A percentile compares a stretch with the other conserved stretches of the same genome.
Conservation (phyloP, 306 rosid genomes). For the Casuarina glauca region DNA sequence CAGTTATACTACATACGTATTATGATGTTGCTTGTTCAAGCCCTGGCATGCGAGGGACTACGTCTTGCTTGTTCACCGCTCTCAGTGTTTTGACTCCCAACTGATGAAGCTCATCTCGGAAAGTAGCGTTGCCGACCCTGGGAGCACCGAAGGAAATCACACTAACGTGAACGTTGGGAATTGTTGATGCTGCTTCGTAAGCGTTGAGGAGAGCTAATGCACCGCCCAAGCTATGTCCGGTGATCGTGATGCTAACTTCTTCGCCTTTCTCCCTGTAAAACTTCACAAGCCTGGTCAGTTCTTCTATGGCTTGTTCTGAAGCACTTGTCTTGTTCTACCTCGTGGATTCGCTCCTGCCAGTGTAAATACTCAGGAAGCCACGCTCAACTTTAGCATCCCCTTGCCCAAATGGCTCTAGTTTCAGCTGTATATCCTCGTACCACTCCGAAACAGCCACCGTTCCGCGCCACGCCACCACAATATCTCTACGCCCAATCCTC, state of each 20-base stretch:
- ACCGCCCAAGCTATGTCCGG: slow-evolving; percentile 84
- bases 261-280: slow-evolving; percentile 44
- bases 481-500: slow-evolving; percentile 62
- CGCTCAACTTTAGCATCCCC: slow-evolving; percentile 57
- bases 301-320: slow-evolving; percentile 63
- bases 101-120: background rate
- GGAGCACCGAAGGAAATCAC: slow-evolving; percentile 54
- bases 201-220: slow-evolving; percentile 65
- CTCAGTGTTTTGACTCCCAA: slow-evolving; percentile 52
- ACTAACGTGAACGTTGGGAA: slow-evolving; percentile 39
- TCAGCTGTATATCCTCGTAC: slow-evolving; percentile 62
- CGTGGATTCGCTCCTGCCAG: slow-evolving; percentile 45
- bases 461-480: slow-evolving; percentile 69
- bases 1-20: too few species aligned
- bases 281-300: slow-evolving; percentile 35
- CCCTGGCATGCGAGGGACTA: slow-evolving; percentile 61
- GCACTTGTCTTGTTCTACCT: slow-evolving; percentile 68
- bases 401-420: slow-evolving; percentile 46
- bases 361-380: slow-evolving; percentile 60
- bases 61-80: slow-evolving; percentile 51
- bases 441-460: slow-evolving; percentile 66
- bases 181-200: slow-evolving; percentile 41
- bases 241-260: slow-evolving; percentile 60
- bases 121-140: too few species aligned
- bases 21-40: too few species aligned